phyloP scores from a whole-genome alignment of 108 stramenopile genomes.

The Cylindrotheca closterium region DNA sequence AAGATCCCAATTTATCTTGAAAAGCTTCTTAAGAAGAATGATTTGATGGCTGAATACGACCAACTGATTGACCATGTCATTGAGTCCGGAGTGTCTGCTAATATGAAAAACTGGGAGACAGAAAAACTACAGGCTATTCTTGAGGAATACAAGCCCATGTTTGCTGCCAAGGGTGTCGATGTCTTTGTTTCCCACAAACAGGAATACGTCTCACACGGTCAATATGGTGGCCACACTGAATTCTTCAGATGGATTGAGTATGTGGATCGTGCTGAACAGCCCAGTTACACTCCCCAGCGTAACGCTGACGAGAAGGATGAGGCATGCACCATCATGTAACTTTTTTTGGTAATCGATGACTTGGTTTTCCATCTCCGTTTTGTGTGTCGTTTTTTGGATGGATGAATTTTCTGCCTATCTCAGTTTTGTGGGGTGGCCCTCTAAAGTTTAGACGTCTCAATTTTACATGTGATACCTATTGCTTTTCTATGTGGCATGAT shows the following conservation, averaged over 20 bases:
- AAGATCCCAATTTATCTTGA: slow-evolving; percentile 41
- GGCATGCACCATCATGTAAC: slow-evolving; percentile 21
- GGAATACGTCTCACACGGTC: slow-evolving; percentile 46
- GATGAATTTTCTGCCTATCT: too few relatives aligned
- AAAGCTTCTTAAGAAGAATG: slow-evolving; percentile 34
- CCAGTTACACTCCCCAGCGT: slow-evolving; percentile 47
- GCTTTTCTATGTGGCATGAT: too few relatives aligned
- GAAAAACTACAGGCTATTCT: slow-evolving; percentile 39
- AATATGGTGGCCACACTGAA: slow-evolving; percentile 50
- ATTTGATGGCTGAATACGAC: slow-evolving; percentile 39
- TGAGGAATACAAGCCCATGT: slow-evolving; percentile 34
- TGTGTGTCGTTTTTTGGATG: too few relatives aligned
- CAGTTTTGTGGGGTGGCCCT: too few relatives aligned
- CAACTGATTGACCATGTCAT: slow-evolving; percentile 32
- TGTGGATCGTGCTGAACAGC: slow-evolving; percentile 49
- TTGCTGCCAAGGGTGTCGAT: slow-evolving; percentile 42
- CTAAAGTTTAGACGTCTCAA: too few relatives aligned
- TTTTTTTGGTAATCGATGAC: too few relatives aligned
- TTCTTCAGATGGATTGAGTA: slow-evolving; percentile 56
- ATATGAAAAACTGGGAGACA: slow-evolving; percentile 40
- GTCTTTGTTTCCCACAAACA: slow-evolving; percentile 46
- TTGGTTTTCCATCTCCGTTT: too few relatives aligned
- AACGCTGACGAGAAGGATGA: slow-evolving; percentile 34
- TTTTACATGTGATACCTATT: too few relatives aligned
- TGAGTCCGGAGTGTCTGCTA: slow-evolving; percentile 25